Conservation (phyloP, 2,329 filamentous ascomycete species). For the Colletotrichum salicis region DNA sequence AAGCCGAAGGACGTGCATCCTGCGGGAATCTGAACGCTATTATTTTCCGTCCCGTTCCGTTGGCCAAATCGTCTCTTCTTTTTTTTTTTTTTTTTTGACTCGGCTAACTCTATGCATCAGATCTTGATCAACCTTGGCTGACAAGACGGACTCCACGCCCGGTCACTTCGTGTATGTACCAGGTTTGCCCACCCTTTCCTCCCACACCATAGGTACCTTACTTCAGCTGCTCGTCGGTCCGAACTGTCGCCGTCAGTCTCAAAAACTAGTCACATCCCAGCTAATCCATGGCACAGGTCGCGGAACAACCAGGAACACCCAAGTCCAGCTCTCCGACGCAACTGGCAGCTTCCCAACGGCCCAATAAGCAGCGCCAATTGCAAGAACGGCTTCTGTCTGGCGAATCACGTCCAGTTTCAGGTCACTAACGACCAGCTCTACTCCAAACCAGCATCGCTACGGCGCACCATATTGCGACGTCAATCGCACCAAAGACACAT, state of each 20-base stretch:
- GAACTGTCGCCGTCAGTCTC: constrained; percentile 13
- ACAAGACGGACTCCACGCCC: neutral
- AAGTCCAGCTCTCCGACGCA: neutral
- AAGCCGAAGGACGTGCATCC: neutral
- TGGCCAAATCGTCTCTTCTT: constrained; percentile 15
- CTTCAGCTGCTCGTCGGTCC: constrained; percentile 8
- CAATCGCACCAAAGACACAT: constrained; percentile 7
- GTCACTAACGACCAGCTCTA: constrained; percentile 19
- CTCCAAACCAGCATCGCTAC: constrained; percentile 15
- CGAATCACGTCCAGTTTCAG: constrained; percentile 32
- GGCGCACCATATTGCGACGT: constrained; percentile 10
- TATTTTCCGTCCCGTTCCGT: neutral
- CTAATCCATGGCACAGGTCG: neutral
- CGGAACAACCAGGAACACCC: neutral
- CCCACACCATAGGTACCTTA: neutral
- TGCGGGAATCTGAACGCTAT: neutral
- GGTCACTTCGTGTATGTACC: neutral
- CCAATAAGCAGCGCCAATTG: constrained; percentile 31
- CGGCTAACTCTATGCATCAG: neutral
- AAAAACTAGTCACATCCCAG: neutral
- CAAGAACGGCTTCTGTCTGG: constrained; percentile 9
- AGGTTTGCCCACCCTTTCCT: neutral
- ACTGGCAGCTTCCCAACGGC: constrained; percentile 9
- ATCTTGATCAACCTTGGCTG: neutral
- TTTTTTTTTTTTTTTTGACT: constrained; percentile 5